Evolutionary conservation across 2,329 filamentous ascomycete species (phyloP), one percentile per base, ranked within the genome.

Genomic region (Penicillium italicum): DNA sequence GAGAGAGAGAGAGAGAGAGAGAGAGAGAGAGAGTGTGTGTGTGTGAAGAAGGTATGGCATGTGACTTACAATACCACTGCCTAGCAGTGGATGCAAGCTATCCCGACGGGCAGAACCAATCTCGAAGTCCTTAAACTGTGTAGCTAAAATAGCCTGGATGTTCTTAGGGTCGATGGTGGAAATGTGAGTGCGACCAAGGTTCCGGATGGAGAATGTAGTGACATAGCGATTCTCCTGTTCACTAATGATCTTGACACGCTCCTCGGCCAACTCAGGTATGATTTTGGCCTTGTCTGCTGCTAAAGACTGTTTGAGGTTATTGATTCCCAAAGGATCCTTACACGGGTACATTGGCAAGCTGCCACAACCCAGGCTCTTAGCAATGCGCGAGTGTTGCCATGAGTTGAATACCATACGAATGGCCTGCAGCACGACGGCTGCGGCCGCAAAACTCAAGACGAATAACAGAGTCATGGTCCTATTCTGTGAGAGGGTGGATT

Each of bases 81-180:
- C 72, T 6, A 76, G 54, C 43, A 76, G 55, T 3, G 67, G 71
- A 41, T 64, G 58, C 54, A 72, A 53, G 74, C 84, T 84, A 65
- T 90, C 82, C 24, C 88, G 89, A 20, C 96, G 77, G 60, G 90
- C 74, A 59, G 85, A 75, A 7, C 91, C 91, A 70, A 96, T 91
- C 65, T 90, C 91, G 66, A 87, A 96, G 65, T 94, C 88, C 56
- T 77, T 77, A 70, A 96, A 96, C 68, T 96, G 89, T 1, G 87
- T 89, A 0, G 91, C 89, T 12, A 96, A 77, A 22, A 96, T 79
- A 20, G 91, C 89, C 72, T 96, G 94, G 74, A 96, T 85, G 69
- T 95, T 96, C 53, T 69, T 69, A 4, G 74, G 73, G 16, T 76
- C 74, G 22, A 63, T 59, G 8, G 73, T 75, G 33, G 67, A 63